Base-by-base conservation (phyloP, 129 eudicot species). In the Ambrosia artemisiifolia region DNA sequence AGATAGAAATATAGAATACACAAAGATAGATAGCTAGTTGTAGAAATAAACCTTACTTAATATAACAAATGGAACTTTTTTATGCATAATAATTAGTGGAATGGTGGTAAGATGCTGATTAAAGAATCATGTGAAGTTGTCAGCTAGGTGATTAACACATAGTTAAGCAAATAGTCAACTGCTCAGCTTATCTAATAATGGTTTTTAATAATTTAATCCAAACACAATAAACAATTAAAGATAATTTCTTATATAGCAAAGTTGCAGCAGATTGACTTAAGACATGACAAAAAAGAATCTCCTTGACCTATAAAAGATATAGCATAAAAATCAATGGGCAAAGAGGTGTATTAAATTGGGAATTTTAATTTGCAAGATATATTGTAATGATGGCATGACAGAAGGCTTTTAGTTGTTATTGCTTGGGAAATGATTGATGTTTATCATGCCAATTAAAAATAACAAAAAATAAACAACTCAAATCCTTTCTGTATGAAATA, bases 11-110 rank as follows among this genome's bases (percentile, higher is more conserved):
- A 28, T 28, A 32, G 65, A 57, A n/a, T n/a, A n/a, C n/a, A n/a
- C n/a, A n/a, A 32, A 5, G 19, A 28, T 12, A 32, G 20, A 57
- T 65, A 24, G 56, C 53, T 71, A 63, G 77, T 30, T 63, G 14
- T 63, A 32, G 42, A 78, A 53, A 62, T 42, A 59, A 60, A 63
- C 67, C 35, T 53, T 50, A 78, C 61, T 63, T 42, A 16, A 70
- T 78, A 63, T 51, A 63, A 72, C 77, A 78, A 78, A 16, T 71
- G 77, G 82, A 57, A 78, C 42, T 62, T 62, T 50, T 70, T 63
- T 14, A 78, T 77, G 57, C 38, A 53, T 55, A 14, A 35, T 67
- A 67, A 42, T 24, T 40, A 59, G 46, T 63, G 30, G 20, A 51
- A 50, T 71, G 57, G 24, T 59, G 46, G 70, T 35, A 38, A 63